Evolutionary conservation across 2,329 filamentous ascomycete species (phyloP), one percentile per base, ranked within the genome.

Genomic region (Trichoderma atroviride): DNA sequence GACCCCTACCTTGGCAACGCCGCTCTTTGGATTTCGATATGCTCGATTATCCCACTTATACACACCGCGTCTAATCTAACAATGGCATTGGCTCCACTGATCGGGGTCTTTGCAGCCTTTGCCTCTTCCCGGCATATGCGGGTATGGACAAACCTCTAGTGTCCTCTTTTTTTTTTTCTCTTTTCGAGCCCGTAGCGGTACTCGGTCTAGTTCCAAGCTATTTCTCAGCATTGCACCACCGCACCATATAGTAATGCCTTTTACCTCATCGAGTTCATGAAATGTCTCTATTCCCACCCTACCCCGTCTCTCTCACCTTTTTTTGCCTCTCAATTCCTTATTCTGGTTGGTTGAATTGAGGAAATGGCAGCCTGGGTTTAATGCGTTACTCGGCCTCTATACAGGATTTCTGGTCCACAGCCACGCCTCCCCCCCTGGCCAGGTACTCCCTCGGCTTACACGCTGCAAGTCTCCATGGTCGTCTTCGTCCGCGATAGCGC

Each of bases 401-500:
- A 70, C 71, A 69, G 58, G 61, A 68, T 69, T 40, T 11, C 55
- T 58, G 67, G 70, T 72, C 72, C 73, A 73, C 72, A 70, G 56
- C 65, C 70, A 70, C 66, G 61, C 56, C 31, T 59, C 60, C 72
- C 74, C 74, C 56, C 31, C 62, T 61, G 72, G 72, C 74, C 74
- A 73, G 73, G 69, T 72, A 71, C 75, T 75, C 71, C 72, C 72
- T 75, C 73, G 76, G 76, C 73, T 77, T 77, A 79, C 77, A 75
- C 75, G 72, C 76, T 75, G 76, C 76, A 77, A 74, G 74, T 76
- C 75, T 75, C 78, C 75, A 74, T 76, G 75, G 77, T 78, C 74
- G 73, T 77, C 78, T 13, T 76, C 73, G 72, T 71, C 74, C 72
- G 64, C 57, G 72, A 74, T 76, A 73, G 76, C 70, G 70, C 71